These are phyloP conservation scores for Erysimum cheiranthoides DNA, from an alignment of 345 rosid species.

Conservation along the genomic window DNA sequence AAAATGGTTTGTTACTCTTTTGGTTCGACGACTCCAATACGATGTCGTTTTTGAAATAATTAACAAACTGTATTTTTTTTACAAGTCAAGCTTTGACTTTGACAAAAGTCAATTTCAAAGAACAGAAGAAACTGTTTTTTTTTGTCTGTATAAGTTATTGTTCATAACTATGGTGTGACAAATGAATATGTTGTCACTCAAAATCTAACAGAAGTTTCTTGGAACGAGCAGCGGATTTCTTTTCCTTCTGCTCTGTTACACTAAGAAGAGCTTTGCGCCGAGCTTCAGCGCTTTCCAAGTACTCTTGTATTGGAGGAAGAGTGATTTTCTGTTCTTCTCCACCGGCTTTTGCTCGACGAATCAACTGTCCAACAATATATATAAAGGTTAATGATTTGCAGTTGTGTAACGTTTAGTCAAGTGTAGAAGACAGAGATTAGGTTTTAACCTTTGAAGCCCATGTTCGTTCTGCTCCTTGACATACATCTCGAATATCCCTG, in stretches of 20 bases:
- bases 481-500: conserved; percentile 82
- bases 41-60: too few species aligned
- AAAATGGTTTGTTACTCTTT: neutral
- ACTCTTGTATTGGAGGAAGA: conserved; percentile 76
- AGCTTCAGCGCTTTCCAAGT: conserved; percentile 64
- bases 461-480: conserved; percentile 91
- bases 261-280: conserved; percentile 58
- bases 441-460: conserved; percentile 88
- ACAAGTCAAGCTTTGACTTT: neutral
- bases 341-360: conserved; percentile 61
- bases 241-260: conserved; percentile 47
- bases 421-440: neutral
- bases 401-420: neutral
- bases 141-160: neutral
- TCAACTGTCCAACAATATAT: conserved; percentile 54
- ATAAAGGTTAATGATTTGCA: neutral
- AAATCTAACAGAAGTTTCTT: conserved; percentile 59
- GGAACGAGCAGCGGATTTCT: conserved; percentile 2
- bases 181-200: conserved; percentile 17
- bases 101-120: conserved; percentile 6
- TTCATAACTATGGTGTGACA: neutral
- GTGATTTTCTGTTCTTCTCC: conserved; percentile 43
- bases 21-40: neutral
- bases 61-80: neutral
- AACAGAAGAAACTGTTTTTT: neutral